Base-by-base conservation (phyloP, 176 grass and related monocot genomes). In the Metroxylon sagu region DNA sequence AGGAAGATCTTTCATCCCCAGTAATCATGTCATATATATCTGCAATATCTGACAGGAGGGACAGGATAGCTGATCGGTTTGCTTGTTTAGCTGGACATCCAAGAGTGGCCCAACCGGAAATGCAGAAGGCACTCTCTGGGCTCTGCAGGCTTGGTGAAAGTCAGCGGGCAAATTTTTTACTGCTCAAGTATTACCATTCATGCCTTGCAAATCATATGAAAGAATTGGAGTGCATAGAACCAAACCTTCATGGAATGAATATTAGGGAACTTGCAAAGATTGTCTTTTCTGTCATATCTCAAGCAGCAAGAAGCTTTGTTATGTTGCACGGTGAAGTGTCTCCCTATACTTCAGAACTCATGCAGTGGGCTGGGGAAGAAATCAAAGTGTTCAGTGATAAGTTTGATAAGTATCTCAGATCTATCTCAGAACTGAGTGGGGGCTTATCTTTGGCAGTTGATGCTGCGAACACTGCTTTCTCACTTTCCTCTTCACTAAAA, bases 331-430 rank as follows among this genome's bases (percentile, higher is more conserved):
- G 75, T 48, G 35, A 56, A 49, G 2, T 35, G 6, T 60, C 68
- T 1, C 25, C 68, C 16, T 25, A 55, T 54, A 15, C 61, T 2
- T 14, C 52, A 0, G 63, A 79, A 15, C 18, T 80, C 5, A 18
- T 60, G 30, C 54, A 57, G 16, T 88, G 85, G 85, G 85, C 68
- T 6, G 83, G 19, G 62, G 69, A 79, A 60, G 76, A 80, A 67
- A 76, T 83, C 48, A 64, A 76, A 15, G 68, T 69, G 51, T 79
- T 87, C 1, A 8, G 64, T 60, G 6, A 27, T 14, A 51, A 62
- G 2, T 76, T 87, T 70, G 12, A 61, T 30, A 76, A 75, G 57
- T 79, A 69, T 53, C 26, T 69, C 3, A 10, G 1, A 19, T 80
- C 77, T 50, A 19, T 81, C 16, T 16, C 74, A 1, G 43, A 49